A percentile compares a stretch with the other conserved stretches of the same genome.
Conservation (phyloP, 2,329 filamentous ascomycete species). For the Fusarium paranaense region DNA sequence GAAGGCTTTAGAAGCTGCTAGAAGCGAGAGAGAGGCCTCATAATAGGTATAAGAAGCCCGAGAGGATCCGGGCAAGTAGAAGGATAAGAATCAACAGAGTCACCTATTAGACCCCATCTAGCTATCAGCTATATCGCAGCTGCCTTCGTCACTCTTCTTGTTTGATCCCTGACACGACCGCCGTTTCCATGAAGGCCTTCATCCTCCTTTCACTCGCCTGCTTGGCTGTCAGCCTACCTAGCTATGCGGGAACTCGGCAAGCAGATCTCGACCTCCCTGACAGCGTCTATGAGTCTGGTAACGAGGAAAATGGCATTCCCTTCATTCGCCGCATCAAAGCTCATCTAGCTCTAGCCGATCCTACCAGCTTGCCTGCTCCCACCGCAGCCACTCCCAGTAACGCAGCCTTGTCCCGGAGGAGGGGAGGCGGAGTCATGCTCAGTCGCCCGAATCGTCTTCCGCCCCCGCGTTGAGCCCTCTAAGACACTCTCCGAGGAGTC, state of each 20-base stretch:
- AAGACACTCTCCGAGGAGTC: slow-evolving; percentile 10
- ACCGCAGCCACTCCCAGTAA: slow-evolving; percentile 11
- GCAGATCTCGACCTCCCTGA: slow-evolving; percentile 17
- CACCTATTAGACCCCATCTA: too few relatives aligned
- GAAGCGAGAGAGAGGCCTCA: background rate
- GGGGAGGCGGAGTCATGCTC: background rate
- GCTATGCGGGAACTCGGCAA: slow-evolving; percentile 16
- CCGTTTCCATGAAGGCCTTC: slow-evolving; percentile 15
- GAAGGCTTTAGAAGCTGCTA: background rate
- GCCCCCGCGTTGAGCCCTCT: slow-evolving; percentile 2
- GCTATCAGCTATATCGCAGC: background rate
- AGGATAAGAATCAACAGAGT: background rate
- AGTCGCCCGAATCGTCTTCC: slow-evolving; percentile 1
- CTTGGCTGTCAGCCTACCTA: slow-evolving; percentile 20
- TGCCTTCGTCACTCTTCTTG: background rate
- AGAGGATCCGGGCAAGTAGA: background rate
- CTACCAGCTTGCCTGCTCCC: slow-evolving; percentile 18
- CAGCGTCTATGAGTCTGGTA: slow-evolving; percentile 17
- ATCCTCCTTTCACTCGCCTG: slow-evolving; percentile 18
- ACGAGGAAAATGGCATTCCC: slow-evolving; percentile 12
- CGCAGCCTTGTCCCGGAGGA: slow-evolving; percentile 10
- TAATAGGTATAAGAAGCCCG: background rate
- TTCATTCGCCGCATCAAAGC: slow-evolving; percentile 16
- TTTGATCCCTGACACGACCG: background rate
- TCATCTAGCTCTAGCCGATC: slow-evolving; percentile 17